These are phyloP conservation scores for Nannizzia gypsea DNA, from an alignment of 2,329 filamentous ascomycete genomes.

Conservation along the genomic window DNA sequence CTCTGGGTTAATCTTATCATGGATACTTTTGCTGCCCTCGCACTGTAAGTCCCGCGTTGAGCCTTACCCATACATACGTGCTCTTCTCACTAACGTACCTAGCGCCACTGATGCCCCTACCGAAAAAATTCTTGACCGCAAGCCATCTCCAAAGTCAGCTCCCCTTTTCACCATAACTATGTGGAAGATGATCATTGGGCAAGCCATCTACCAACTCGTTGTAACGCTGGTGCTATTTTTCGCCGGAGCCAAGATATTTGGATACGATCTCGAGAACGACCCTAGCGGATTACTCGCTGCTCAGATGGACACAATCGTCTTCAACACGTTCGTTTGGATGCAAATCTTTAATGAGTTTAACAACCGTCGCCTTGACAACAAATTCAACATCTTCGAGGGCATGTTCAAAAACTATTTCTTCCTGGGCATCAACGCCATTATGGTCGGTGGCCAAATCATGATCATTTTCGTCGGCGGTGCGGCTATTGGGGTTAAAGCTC, in stretches of 20 bases:
- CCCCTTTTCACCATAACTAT: slow-evolving; percentile 76
- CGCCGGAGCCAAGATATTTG: slow-evolving; percentile 51
- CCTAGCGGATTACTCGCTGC: slow-evolving; percentile 26
- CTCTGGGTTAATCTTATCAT: slow-evolving; percentile 97
- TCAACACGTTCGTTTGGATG: slow-evolving; percentile 99
- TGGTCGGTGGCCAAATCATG: slow-evolving; percentile 79
- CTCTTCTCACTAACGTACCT: neutral
- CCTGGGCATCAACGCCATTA: slow-evolving; percentile 68
- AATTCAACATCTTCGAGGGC: slow-evolving; percentile 90
- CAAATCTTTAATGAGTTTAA: slow-evolving; percentile 99
- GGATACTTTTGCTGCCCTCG: slow-evolving; percentile 86
- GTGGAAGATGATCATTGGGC: slow-evolving; percentile 99
- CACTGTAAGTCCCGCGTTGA: slow-evolving; percentile 38
- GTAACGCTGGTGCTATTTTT: slow-evolving; percentile 77
- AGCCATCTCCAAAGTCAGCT: slow-evolving; percentile 62
- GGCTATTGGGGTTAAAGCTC: slow-evolving; percentile 61
- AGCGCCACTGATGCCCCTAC: slow-evolving; percentile 76
- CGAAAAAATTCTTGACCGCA: slow-evolving; percentile 65
- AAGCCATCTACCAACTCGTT: slow-evolving; percentile 75
- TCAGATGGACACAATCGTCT: slow-evolving; percentile 69
- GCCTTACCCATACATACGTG: neutral
- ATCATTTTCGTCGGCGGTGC: slow-evolving; percentile 78
- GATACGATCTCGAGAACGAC: slow-evolving; percentile 39
- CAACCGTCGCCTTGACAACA: slow-evolving; percentile 87
- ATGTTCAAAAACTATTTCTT: slow-evolving; percentile 81